Conservation (phyloP, 176 grass and related monocot genomes). For the bread wheat (Triticum aestivum) region IWGSC_CS_RefSeq_v2.1 NC_057798.1:19857779-19858278, state of each 20-base stretch:
- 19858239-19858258: constrained; percentile 90
- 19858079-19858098: constrained; percentile 97
- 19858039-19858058: constrained; percentile 76
- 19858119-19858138: constrained; percentile 93
- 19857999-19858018: constrained; percentile 67
- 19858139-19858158: constrained; percentile 65
- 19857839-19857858: constrained; percentile 75
- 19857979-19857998: constrained; percentile 1
- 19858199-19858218: constrained; percentile 39
- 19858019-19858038: constrained; percentile 98
- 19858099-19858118: constrained; percentile 93
- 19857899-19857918: constrained; percentile 32
- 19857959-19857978: neutral
- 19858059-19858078: constrained; percentile 93
- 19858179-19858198: constrained; percentile 11
- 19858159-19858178: constrained; percentile 21
- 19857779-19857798: constrained; percentile 36
- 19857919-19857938: neutral
- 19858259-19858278: constrained; percentile 79
- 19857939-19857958: neutral
- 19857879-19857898: constrained; percentile 95
- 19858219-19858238: constrained; percentile 96
- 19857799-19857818: constrained; percentile 30
- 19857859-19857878: constrained; percentile 83
- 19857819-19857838: constrained; percentile 45